Base-by-base conservation (phyloP, 768 basidiomycete species). In the Albatrellus ellisii region DNA sequence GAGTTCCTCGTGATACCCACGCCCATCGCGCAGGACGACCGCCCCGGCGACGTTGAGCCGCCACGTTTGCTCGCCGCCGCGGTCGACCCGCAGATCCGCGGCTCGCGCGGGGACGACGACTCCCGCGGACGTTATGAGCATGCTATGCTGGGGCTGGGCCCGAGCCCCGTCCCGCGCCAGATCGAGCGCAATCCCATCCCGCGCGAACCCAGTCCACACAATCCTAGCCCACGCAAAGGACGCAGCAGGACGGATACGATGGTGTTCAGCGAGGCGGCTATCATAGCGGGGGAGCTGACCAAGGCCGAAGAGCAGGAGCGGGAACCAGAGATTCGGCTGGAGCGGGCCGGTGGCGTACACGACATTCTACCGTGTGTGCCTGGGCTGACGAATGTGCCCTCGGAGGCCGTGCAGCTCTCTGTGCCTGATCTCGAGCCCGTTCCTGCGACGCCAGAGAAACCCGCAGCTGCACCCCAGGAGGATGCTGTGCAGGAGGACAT, bases 1-100 rank as follows among this genome's bases (percentile, higher is more conserved):
- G 86, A 88, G 43, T 87, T 92, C 58, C 70, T 92, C 33, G 81
- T 88, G 54, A 87, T 87, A 36, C 85, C 84, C 0, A 61, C 72
- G 12, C 57, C 59, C 22, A 56, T 62, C 15, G 53, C 56, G 1
- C 46, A 58, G 2, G 57, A 59, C 21, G 64, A 56, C 34, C 55
- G 52, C 42, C 55, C 45, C 34, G 26, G 36, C 10, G 39, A 55
- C 22, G 59, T 43, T 20, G 53, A 52, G 12, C 42, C 39, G 1
- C 45, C 48, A 9, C 46, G 47, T 35, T 40, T 44, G 34, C 47
- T 46, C 26, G 45, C 45, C 8, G 48, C 48, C 14, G 43, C 50
- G 14, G 35, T 52, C 17, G 45, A 49, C 29, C 50, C 43, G 17
- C 39, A 39, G 21, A 26, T 38, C 32, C 36, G n/a, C 2, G 39